Evolutionary conservation across 768 basidiomycete species (phyloP), one percentile per base, ranked within the genome.

Genomic region (Grammothele lineata): DNA sequence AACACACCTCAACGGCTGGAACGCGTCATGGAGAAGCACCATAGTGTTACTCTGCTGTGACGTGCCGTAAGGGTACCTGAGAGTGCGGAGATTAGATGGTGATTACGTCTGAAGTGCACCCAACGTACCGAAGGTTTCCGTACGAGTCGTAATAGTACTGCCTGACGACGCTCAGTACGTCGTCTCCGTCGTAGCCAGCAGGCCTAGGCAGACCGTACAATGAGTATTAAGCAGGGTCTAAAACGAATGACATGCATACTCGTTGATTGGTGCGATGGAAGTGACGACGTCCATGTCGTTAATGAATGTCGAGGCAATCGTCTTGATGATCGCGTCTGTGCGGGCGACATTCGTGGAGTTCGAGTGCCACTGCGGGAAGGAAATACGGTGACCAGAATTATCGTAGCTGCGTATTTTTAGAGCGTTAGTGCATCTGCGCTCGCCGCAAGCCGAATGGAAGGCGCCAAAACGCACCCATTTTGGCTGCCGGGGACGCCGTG

Each of bases 401-500:
- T 92, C 89, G 57, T 79, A 92, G 18, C 88, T 87, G 57, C 0
- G 27, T 30, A 30, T 30, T 30, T 30, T 30, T 30, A n/a, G n/a
- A n/a, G n/a, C n/a, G n/a, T n/a, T n/a, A n/a, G n/a, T n/a, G n/a
- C n/a, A n/a, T n/a, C n/a, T n/a, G n/a, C n/a, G n/a, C n/a, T n/a
- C n/a, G n/a, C n/a, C n/a, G n/a, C n/a, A n/a, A n/a, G n/a, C n/a
- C n/a, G n/a, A n/a, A n/a, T n/a, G n/a, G n/a, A n/a, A n/a, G n/a
- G n/a, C n/a, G n/a, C n/a, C n/a, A n/a, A n/a, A n/a, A n/a, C n/a
- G n/a, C n/a, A 85, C 85, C 81, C 87, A 54, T 90, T 89, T 65
- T 92, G 87, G 61, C 85, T 87, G 15, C 92, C 92, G 1, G 92
- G 88, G 24, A 80, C 89, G 46, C 78, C 78, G 71, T 67, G 65